Evolutionary conservation across 2,329 filamentous ascomycete species (phyloP), one percentile per base, ranked within the genome.

Genomic region (Curvularia verruculosa): DNA sequence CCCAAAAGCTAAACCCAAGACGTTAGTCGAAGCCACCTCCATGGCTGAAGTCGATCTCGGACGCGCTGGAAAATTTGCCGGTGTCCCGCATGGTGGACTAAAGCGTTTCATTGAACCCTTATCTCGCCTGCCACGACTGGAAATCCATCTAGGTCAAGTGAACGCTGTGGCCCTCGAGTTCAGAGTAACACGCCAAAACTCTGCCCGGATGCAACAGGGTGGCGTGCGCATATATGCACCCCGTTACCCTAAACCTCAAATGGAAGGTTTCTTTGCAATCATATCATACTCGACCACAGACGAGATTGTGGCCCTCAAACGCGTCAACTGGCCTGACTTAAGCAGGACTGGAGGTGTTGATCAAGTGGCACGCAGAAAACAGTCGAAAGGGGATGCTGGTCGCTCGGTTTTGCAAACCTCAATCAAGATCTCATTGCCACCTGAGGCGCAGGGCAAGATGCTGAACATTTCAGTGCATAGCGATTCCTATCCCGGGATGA

Each of bases 231-330:
- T 97, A 72, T 96, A 89, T 68, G 92, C 95, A 0, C 94, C 96
- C 2, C 84, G 85, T 21, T 98, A 96, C 78, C 94, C 94, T 1
- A 99, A 99, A 77, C 87, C 92, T 15, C 95, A 99, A 77, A 95
- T 87, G 0, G 95, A 99, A 71, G 93, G 93, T 0, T 98, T 89
- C 85, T 98, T 99, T 75, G 85, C 95, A 13, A 73, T 98, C 21
- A 83, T 96, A 0, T 88, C 87, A 6, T 87, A 90, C 66, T 69
- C 84, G 2, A 80, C 80, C 0, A 84, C 79, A 6, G 91, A 94
- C 57, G 91, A 97, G 65, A 83, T 98, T 37, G 77, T 96, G 3
- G 94, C 90, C 2, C 81, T 99, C 61, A 98, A 96, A 83, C 83
- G 95, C 28, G 85, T 95, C 0, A 88, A 87, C 1, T 98, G 95